Evolutionary conservation across 116 monocot species (phyloP).

Genomic region (Posidonia oceanica): DNA sequence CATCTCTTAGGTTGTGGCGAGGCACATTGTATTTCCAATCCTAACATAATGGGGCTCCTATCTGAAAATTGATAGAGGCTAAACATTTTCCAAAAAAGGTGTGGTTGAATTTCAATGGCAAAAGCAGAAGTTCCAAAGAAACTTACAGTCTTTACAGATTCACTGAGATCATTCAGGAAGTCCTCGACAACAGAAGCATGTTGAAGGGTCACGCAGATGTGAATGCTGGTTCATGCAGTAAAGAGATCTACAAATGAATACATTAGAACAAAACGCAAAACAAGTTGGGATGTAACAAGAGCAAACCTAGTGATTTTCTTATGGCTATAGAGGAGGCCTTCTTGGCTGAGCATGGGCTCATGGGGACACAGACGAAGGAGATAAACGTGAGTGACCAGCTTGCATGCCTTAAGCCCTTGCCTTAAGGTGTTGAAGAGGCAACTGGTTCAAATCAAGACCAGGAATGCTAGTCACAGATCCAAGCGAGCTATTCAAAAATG

Average conservation of each 20-base stretch:
- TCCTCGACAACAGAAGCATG: no score
- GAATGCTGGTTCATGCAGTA: conserved; percentile 28
- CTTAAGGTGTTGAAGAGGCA: conserved; percentile 37
- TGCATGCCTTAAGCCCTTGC: conserved; percentile 13
- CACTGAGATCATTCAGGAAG: no score
- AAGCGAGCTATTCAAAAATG: conserved; percentile 26
- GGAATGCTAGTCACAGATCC: conserved; percentile 46
- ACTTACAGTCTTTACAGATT: conserved; percentile 68
- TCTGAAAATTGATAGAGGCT: no score
- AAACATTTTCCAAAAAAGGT: no score
- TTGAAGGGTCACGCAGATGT: no score
- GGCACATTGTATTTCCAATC: no score
- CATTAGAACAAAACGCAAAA: background rate
- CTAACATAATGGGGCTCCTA: no score
- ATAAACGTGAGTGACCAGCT: conserved; percentile 13
- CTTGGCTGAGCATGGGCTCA: no score
- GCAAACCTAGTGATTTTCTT: conserved; percentile 55
- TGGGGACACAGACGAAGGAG: conserved; percentile 19
- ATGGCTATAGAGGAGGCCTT: conserved; percentile 93
- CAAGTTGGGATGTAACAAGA: conserved; percentile 7
- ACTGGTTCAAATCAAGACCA: conserved; percentile 65
- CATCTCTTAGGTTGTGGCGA: no score
- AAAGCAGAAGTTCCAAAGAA: background rate
- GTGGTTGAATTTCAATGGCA: no score
- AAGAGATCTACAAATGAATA: background rate